A percentile compares a stretch with the other conserved stretches of the same genome.
Conservation (phyloP, 148 eudicot species). For the Vaccinium corymbosum region DNA sequence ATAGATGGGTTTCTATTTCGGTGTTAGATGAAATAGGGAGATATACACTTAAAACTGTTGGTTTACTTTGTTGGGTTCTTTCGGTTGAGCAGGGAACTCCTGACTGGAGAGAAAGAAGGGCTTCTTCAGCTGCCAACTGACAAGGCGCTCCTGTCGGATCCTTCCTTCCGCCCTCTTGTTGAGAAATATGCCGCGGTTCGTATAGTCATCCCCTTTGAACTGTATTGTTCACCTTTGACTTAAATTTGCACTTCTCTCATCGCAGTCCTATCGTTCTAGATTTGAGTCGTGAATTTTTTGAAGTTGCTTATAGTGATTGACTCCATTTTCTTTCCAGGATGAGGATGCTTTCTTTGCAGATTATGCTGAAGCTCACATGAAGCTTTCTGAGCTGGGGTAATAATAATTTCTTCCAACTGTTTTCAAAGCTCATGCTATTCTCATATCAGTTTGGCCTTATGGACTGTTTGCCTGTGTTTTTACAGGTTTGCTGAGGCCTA, state of each 20-base stretch:
- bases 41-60: not conserved
- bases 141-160: conserved; percentile 77
- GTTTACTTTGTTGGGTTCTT: not conserved
- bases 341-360: conserved; percentile 96
- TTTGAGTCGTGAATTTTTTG: not conserved
- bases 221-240: not conserved
- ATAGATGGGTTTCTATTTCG: not conserved
- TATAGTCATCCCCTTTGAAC: not conserved
- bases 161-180: conserved; percentile 74
- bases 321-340: conserved; percentile 38
- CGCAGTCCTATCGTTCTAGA: not conserved
- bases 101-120: conserved; percentile 91
- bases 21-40: not conserved
- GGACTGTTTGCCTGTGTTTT: not conserved
- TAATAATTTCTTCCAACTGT: not conserved
- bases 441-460: conserved; percentile 1
- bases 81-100: conserved; percentile 57
- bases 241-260: not conserved
- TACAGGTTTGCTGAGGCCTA: conserved; percentile 66
- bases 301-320: not conserved
- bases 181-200: conserved; percentile 88
- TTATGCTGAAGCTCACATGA: conserved; percentile 81
- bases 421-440: not conserved
- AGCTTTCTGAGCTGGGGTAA: conserved; percentile 93
- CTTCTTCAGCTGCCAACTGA: conserved; percentile 86